Evolutionary conservation across 2,329 filamentous ascomycete genomes (phyloP).

Genomic region (Hymenoscyphus repandus): DNA sequence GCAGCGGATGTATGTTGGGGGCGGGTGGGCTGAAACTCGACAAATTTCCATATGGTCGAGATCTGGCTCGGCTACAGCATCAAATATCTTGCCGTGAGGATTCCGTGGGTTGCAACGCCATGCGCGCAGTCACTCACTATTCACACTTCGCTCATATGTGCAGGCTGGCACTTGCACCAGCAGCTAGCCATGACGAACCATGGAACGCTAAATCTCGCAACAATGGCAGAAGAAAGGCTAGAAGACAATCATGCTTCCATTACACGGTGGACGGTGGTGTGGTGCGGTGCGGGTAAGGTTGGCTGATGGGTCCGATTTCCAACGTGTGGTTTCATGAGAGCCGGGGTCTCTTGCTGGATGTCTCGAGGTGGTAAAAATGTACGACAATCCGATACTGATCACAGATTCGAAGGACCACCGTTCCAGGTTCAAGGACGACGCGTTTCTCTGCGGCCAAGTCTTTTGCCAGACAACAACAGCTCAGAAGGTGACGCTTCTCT

Average conservation of each 20-base stretch:
- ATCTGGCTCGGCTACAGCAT: neutral
- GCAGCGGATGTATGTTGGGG: neutral
- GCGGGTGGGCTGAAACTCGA: neutral
- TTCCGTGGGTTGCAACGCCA: neutral
- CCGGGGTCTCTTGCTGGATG: constrained; percentile 9
- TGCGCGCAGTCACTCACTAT: no score
- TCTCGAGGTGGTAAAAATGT: neutral
- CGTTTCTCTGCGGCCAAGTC: neutral
- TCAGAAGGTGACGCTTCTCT: no score
- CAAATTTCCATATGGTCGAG: neutral
- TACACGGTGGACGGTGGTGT: neutral
- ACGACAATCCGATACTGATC: no score
- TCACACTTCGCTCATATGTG: no score
- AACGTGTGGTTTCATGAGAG: constrained; percentile 18
- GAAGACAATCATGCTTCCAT: constrained; percentile 8
- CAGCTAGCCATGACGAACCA: neutral
- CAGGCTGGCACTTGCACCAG: neutral
- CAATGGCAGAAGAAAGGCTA: constrained; percentile 16
- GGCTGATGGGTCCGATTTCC: constrained; percentile 1
- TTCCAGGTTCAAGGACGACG: neutral
- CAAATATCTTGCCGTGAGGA: neutral
- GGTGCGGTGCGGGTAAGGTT: constrained; percentile 15
- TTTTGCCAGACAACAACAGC: no score
- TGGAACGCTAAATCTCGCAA: constrained; percentile 14
- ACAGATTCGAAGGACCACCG: no score